phyloP scores from a whole-genome alignment of 2,329 filamentous ascomycete genomes.

The Camillea tinctor region DNA sequence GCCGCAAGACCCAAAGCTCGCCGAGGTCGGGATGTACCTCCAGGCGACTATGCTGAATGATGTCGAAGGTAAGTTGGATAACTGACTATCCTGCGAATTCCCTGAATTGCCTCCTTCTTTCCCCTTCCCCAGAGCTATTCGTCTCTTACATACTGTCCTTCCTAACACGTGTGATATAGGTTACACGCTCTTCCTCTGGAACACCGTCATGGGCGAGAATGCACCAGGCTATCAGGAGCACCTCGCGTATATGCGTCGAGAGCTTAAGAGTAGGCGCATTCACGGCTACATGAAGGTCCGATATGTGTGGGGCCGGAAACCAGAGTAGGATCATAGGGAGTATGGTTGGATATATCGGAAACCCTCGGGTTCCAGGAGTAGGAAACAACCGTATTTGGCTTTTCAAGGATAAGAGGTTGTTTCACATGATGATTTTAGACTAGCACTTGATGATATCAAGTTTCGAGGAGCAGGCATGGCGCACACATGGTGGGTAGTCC shows the following conservation, averaged over 20 bases:
- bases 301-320: conserved; percentile 10
- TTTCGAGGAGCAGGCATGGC: no score
- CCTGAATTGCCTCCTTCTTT: background rate
- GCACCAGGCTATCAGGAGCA: conserved; percentile 3
- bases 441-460: no score
- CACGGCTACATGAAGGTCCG: conserved; percentile 9
- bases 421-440: no score
- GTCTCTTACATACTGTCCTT: no score
- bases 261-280: background rate
- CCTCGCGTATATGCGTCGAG: conserved; percentile 2
- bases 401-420: conserved; percentile 4
- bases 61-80: conserved; percentile 3
- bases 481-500: no score
- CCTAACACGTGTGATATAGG: background rate
- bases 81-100: background rate
- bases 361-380: no score
- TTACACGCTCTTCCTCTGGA: conserved; percentile 10
- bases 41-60: conserved; percentile 4
- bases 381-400: no score
- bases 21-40: conserved; percentile 4
- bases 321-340: conserved; percentile 7
- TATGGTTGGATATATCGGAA: no score
- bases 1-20: conserved; percentile 4
- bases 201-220: conserved; percentile 7
- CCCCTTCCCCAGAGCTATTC: no score